Evolutionary conservation across 495 filamentous ascomycete genomes (phyloP).

Genomic region (Talaromyces thailandensis): DNA sequence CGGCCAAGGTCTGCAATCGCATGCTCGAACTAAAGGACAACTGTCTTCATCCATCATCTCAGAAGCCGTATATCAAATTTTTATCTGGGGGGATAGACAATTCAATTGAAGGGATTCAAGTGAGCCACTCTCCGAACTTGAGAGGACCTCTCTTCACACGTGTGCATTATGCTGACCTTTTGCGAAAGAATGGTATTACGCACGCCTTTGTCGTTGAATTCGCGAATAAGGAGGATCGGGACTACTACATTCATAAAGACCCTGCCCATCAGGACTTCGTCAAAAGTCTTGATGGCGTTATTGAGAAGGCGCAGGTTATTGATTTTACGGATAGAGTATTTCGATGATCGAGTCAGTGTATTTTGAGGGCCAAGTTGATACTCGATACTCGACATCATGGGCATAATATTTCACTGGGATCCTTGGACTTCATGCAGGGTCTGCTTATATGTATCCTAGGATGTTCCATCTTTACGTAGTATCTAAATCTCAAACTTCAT

Average conservation of each 20-base stretch:
- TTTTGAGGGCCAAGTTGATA: no score
- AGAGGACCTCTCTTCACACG: not conserved
- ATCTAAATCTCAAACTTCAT: not conserved
- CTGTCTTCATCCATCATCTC: slow-evolving; percentile 35
- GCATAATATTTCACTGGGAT: no score
- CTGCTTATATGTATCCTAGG: no score
- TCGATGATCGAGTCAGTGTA: not conserved
- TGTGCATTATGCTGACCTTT: not conserved
- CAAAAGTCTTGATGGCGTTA: slow-evolving; percentile 16
- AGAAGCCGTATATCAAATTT: slow-evolving; percentile 41
- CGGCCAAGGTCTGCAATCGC: slow-evolving; percentile 18
- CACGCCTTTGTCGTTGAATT: slow-evolving; percentile 32
- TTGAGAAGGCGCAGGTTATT: slow-evolving; percentile 33
- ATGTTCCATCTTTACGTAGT: not conserved
- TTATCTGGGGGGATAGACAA: slow-evolving; percentile 54
- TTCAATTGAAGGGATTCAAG: slow-evolving; percentile 55
- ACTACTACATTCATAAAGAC: slow-evolving; percentile 34
- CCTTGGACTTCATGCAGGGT: no score
- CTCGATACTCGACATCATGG: no score
- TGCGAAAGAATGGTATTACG: slow-evolving; percentile 4
- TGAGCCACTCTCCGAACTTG: slow-evolving; percentile 17
- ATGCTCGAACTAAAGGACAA: slow-evolving; percentile 29
- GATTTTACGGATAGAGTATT: slow-evolving; percentile 28
- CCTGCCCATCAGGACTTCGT: slow-evolving; percentile 30
- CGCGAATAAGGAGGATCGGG: slow-evolving; percentile 25